Conservation (phyloP, 148 eudicot species). For the Camellia japonica region DNA sequence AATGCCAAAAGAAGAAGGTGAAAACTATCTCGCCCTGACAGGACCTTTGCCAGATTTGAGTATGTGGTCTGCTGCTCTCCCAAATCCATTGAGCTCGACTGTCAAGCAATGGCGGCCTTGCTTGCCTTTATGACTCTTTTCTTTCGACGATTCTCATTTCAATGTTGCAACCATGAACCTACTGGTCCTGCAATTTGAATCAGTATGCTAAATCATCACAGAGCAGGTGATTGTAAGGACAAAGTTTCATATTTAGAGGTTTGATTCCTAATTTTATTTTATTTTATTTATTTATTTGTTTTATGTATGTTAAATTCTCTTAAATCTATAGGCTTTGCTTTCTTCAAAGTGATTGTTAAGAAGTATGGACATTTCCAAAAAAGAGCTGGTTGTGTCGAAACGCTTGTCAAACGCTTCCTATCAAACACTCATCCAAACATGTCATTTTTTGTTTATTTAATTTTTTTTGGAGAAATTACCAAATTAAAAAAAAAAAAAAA, state of each 20-base stretch:
- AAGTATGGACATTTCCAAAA: too few species aligned
- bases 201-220: neutral
- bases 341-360: conserved; percentile 2
- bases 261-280: neutral
- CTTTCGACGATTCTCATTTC: neutral
- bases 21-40: conserved; percentile 70
- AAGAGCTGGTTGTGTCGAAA: too few species aligned
- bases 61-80: conserved; percentile 63
- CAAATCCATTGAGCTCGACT: conserved; percentile 34
- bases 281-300: neutral
- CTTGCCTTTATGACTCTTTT: conserved; percentile 17
- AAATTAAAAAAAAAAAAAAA: too few species aligned
- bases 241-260: conserved; percentile 8
- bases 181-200: neutral
- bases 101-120: conserved; percentile 61
- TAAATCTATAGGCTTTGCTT: neutral
- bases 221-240: neutral
- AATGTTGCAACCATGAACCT: neutral
- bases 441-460: too few species aligned
- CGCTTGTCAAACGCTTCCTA: too few species aligned
- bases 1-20: conserved; percentile 50
- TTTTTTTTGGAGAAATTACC: too few species aligned
- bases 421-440: too few species aligned
- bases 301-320: neutral
- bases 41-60: conserved; percentile 69